These are phyloP conservation scores for Alternaria triticina DNA, from an alignment of 2,329 filamentous ascomycete species.

Conservation along the genomic window DNA sequence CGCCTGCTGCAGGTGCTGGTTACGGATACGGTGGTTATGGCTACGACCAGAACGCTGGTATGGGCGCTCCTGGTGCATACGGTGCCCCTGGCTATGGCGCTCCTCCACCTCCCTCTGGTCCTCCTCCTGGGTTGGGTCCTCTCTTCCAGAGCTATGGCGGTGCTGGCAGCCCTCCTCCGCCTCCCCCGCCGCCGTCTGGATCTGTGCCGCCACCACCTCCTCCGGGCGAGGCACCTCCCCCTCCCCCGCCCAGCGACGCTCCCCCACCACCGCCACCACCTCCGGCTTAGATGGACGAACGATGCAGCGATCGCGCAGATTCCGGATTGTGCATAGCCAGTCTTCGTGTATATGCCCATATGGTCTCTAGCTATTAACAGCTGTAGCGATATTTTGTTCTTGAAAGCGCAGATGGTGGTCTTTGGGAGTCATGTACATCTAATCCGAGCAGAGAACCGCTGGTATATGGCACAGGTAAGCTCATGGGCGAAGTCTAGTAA, in stretches of 20 bases:
- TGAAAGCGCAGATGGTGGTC: neutral
- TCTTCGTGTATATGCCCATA: neutral
- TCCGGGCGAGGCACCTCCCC: conserved; percentile 57
- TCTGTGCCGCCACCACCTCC: conserved; percentile 68
- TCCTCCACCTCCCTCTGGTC: conserved; percentile 53
- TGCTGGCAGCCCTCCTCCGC: conserved; percentile 63
- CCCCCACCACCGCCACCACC: conserved; percentile 58
- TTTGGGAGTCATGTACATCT: neutral
- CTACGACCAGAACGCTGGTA: conserved; percentile 36
- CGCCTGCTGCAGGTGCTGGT: conserved; percentile 34
- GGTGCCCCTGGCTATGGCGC: conserved; percentile 52
- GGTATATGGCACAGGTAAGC: conserved; percentile 16
- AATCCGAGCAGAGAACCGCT: conserved; percentile 1
- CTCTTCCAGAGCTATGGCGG: conserved; percentile 71
- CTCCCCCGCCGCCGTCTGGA: conserved; percentile 66
- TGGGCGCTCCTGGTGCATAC: conserved; percentile 49
- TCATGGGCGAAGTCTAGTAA: conserved; percentile 1
- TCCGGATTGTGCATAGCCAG: neutral
- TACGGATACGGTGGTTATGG: conserved; percentile 54
- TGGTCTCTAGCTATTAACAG: conserved; percentile 1
- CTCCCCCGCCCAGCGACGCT: conserved; percentile 65
- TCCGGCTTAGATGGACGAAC: conserved; percentile 24
- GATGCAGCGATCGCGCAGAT: neutral
- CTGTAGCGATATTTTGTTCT: neutral
- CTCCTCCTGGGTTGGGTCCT: conserved; percentile 63